A percentile compares a stretch with the other conserved stretches of the same genome.
Evolutionary conservation across 2,329 filamentous ascomycete genomes (phyloP).

Genomic region (Dothiorella sarmentorum): DNA sequence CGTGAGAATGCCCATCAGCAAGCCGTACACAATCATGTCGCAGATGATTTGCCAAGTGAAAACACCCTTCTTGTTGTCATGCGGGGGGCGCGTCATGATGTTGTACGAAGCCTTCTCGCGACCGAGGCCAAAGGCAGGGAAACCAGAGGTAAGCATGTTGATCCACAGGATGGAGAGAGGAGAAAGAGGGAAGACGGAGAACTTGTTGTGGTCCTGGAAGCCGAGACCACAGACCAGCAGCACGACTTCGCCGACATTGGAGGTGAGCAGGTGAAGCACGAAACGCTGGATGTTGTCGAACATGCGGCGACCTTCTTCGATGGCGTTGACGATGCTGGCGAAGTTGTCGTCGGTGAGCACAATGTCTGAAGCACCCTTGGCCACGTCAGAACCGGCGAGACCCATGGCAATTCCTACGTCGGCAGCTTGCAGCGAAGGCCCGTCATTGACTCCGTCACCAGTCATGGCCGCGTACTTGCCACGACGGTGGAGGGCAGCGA

Average conservation of each 20-base stretch:
- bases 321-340: constrained; percentile 44
- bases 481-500: constrained; percentile 37
- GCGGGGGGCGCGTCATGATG: constrained; percentile 32
- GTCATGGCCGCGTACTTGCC: constrained; percentile 42
- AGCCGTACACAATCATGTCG: constrained; percentile 36
- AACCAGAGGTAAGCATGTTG: constrained; percentile 37
- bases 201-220: constrained; percentile 31
- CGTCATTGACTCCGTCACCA: constrained; percentile 46
- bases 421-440: constrained; percentile 44
- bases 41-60: constrained; percentile 35
- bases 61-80: constrained; percentile 31
- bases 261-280: constrained; percentile 31
- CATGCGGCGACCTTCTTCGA: constrained; percentile 44
- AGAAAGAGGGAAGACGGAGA: constrained; percentile 36
- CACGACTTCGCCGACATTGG: constrained; percentile 35
- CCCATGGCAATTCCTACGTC: constrained; percentile 48
- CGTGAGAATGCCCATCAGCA: constrained; percentile 33
- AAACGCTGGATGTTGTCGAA: constrained; percentile 48
- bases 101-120: constrained; percentile 34
- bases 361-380: constrained; percentile 42
- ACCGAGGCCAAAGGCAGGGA: constrained; percentile 36
- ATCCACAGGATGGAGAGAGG: constrained; percentile 39
- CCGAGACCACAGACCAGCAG: constrained; percentile 35
- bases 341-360: constrained; percentile 47
- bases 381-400: constrained; percentile 43